Base-by-base conservation (phyloP, 106 monocot genomes). In the Apostasia ramifera region DNA sequence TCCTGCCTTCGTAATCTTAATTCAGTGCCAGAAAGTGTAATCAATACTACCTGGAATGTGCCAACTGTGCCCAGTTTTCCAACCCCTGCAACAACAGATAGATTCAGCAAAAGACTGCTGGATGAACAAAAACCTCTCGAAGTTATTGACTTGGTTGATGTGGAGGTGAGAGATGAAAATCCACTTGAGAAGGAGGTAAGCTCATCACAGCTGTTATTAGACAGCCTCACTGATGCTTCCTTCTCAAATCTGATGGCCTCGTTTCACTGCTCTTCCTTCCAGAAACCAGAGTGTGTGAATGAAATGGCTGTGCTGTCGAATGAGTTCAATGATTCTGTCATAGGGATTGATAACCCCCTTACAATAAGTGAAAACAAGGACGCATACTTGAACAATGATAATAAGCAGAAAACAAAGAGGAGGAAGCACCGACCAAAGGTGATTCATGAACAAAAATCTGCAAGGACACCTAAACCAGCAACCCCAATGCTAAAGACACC, bases 401-500 rank as follows among this genome's bases (percentile, higher is more conserved):
- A 71, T 1, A 57, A 39, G 39, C 75, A 71, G 50, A 84, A 78
- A 73, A 53, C 73, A 0, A 77, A 61, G 57, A 84, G 74, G 72
- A 89, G 76, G 67, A 94, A 78, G 63, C 80, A 84, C 55, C 80
- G 79, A 50, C 89, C 93, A 1, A 94, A 89, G 82, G 89, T 94
- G 43, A 60, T 94, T 63, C 47, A 52, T 56, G 89, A 94, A 81
- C 80, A 76, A 26, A 86, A 82, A 60, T 61, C 75, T 2, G 37
- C 71, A 4, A 88, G 70, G 69, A 74, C 74, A 40, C 81, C 75
- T 6, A 81, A 71, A 40, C 59, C 75, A 13, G 55, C n/a, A 6
- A 88, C 64, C 1, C 85, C 85, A 2, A 80, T 80, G 66, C 46
- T 73, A 55, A 52, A 61, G 3, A 75, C 73, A 2, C 72, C 78